These are phyloP conservation scores for Pontederia crassipes DNA, from an alignment of 176 grass and related monocot genomes.

Conservation along the genomic window DNA sequence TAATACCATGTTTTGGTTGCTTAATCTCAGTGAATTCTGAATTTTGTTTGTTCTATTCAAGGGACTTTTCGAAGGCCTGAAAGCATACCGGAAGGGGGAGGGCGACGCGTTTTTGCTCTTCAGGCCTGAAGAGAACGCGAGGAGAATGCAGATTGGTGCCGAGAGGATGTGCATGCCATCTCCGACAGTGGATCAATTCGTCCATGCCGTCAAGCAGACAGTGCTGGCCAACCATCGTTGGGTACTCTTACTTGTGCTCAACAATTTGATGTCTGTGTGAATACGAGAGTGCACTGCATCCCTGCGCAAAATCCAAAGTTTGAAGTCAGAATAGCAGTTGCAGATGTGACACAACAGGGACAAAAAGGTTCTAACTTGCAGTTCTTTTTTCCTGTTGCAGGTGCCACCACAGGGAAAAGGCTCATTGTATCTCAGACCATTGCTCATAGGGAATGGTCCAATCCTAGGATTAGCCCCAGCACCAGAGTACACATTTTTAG, in stretches of 20 bases:
- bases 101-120: constrained; percentile 69
- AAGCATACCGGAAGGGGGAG: constrained; percentile 52
- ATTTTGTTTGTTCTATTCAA: constrained; percentile 9
- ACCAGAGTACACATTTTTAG: constrained; percentile 79
- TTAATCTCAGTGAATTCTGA: background rate
- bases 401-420: constrained; percentile 82
- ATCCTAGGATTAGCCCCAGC: constrained; percentile 84
- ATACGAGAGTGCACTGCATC: too few relatives aligned
- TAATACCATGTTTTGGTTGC: background rate
- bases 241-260: constrained; percentile 27
- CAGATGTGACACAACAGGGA: too few relatives aligned
- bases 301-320: too few relatives aligned
- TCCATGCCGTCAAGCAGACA: constrained; percentile 70
- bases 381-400: constrained; percentile 19
- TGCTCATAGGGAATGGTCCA: constrained; percentile 71
- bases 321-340: too few relatives aligned
- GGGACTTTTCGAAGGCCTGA: constrained; percentile 89
- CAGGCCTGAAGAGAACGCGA: constrained; percentile 79
- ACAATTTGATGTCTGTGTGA: background rate
- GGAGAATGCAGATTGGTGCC: constrained; percentile 69
- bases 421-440: constrained; percentile 79
- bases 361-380: background rate
- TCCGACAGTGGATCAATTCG: constrained; percentile 60
- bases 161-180: constrained; percentile 90
- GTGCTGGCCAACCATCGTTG: constrained; percentile 79